Base-by-base conservation (phyloP, 208 protist genomes). In the Trichomonas vaginalis region DNA sequence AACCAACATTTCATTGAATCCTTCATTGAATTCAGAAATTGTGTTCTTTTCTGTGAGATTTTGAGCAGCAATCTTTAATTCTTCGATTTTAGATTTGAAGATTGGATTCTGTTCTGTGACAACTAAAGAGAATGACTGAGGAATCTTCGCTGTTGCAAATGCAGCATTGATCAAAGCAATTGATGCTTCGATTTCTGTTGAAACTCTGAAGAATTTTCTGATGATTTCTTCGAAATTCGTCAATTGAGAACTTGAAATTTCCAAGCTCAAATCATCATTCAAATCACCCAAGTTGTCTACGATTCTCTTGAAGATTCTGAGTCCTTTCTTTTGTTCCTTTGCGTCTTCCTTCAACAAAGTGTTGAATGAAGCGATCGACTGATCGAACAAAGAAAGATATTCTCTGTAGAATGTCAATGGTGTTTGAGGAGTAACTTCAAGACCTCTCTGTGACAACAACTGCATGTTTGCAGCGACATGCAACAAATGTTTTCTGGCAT, bases 211-310 rank as follows among this genome's bases (percentile, higher is more conserved):
- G 4, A 88, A 88, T 45, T 88, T 6, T 46, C 35, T n/a, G 14
- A 45, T 88, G 17, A 45, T 0, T 23, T 40, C 82, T 15, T 35
- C 35, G 39, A 88, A 88, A 15, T 10, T 2, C 8, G 39, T 32
- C 6, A 45, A 21, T 40, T 88, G 2, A n/a, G 32, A 35, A 45
- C 15, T n/a, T 88, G 82, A 47, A 45, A 35, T 40, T 15, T 88
- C 82, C 1, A 92, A 21, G 35, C 27, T 51, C 6, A 92, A 17
- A 39, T 92, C 86, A 51, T 92, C 86, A 39, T 48, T 51, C 42
- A 92, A 27, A 47, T 92, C 86, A 51, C 86, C 86, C 48, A 51
- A 51, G 17, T 92, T 92, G 51, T 92, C 86, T 17, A 92, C 86
- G 39, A 56, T n/a, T 37, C 86, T 46, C n/a, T 39, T 92, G 45